Percentiles rank a stretch among this genome's conserved stretches.
Conservation (phyloP, 306 rosid species). For the Oxytropis ochrocephala region DNA sequence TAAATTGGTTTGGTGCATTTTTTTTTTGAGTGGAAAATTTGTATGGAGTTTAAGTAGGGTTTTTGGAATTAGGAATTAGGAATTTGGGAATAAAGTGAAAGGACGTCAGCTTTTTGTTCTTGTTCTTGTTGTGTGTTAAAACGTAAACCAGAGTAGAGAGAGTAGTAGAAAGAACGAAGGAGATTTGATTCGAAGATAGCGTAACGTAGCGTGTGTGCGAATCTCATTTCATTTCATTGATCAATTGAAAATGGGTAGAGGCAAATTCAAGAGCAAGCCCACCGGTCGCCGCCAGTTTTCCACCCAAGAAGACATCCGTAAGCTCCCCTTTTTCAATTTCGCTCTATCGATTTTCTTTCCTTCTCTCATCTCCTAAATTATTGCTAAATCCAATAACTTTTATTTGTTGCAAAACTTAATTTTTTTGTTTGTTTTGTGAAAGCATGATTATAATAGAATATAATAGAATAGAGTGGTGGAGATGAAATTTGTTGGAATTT, state of each 20-base stretch:
- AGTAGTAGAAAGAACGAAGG: neutral
- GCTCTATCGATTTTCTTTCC: neutral
- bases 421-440: neutral
- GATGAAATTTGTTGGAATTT: neutral
- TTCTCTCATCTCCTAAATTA: neutral
- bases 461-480: neutral
- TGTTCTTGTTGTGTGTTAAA: neutral
- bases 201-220: too few relatives aligned
- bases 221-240: too few relatives aligned
- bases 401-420: slow-evolving; percentile 10
- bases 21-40: neutral
- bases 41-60: slow-evolving; percentile 27
- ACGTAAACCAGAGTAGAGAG: neutral
- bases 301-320: slow-evolving; percentile 73
- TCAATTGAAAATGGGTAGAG: slow-evolving; percentile 64
- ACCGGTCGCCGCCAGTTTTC: slow-evolving; percentile 95
- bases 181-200: slow-evolving; percentile 8
- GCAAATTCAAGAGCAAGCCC: slow-evolving; percentile 90
- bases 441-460: neutral
- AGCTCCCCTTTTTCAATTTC: slow-evolving; percentile 7
- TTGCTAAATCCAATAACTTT: neutral
- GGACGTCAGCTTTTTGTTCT: slow-evolving; percentile 5
- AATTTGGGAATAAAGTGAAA: slow-evolving; percentile 15
- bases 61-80: slow-evolving; percentile 19
- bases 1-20: neutral